Evolutionary conservation across 768 basidiomycete genomes (phyloP).

Genomic region (Rhizopogon roseolus): DNA sequence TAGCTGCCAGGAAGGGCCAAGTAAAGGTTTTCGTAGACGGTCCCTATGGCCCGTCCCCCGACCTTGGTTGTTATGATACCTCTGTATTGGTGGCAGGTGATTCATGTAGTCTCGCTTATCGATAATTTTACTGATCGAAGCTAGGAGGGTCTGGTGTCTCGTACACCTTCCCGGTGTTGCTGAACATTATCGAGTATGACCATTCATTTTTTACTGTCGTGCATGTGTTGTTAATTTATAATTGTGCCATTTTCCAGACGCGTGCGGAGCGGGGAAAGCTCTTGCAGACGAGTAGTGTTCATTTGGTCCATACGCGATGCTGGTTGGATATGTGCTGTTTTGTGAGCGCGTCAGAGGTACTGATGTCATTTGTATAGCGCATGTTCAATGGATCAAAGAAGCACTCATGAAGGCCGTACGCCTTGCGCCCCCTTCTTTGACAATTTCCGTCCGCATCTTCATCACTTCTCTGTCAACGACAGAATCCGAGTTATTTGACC

Average conservation of each 20-base stretch:
- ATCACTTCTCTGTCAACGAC: slow-evolving; percentile 23
- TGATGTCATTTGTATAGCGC: slow-evolving; percentile 15
- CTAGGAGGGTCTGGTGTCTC: slow-evolving; percentile 48
- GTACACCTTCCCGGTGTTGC: slow-evolving; percentile 40
- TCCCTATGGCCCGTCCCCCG: slow-evolving; percentile 46
- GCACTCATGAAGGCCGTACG: slow-evolving; percentile 28
- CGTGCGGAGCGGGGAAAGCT: slow-evolving; percentile 12
- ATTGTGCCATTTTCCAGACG: slow-evolving; percentile 6
- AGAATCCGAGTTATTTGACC: neutral
- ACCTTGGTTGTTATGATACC: slow-evolving; percentile 36
- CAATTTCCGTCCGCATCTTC: slow-evolving; percentile 36
- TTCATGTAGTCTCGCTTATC: neutral
- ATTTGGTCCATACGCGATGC: slow-evolving; percentile 47
- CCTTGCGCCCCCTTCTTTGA: slow-evolving; percentile 23
- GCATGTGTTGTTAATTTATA: neutral
- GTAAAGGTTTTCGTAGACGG: slow-evolving; percentile 54
- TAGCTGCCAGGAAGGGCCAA: slow-evolving; percentile 22
- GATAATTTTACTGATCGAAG: neutral
- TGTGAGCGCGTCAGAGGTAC: no score
- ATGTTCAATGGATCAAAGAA: slow-evolving; percentile 43
- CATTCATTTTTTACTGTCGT: no score
- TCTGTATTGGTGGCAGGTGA: slow-evolving; percentile 48
- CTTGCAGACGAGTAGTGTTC: slow-evolving; percentile 38
- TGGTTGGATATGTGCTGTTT: slow-evolving; percentile 21
- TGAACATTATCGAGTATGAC: slow-evolving; percentile 35